Percentiles rank a stretch among this genome's conserved stretches.
These are phyloP conservation scores for Brachypodium distachyon DNA, from an alignment of 202 grass and related monocot species.

Conservation along the genomic window DNA sequence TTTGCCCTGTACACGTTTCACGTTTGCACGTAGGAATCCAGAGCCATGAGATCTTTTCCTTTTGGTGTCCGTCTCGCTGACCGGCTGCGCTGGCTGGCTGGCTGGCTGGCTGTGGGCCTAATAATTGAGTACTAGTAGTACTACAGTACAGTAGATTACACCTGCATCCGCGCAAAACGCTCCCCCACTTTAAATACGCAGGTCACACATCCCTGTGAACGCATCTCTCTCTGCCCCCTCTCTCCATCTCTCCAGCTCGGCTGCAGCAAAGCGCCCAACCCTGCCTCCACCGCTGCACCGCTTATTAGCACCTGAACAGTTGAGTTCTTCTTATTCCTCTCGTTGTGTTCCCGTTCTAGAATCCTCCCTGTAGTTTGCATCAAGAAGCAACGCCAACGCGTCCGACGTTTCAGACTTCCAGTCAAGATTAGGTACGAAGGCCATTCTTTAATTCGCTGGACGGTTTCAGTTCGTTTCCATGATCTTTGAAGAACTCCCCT, in stretches of 20 bases:
- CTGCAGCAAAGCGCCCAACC: not conserved
- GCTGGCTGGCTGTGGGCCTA: constrained; percentile 4
- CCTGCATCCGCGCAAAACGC: not conserved
- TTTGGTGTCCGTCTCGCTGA: constrained; percentile 21
- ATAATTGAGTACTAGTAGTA: constrained; percentile 35
- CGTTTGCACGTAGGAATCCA: not conserved
- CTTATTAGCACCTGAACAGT: constrained; percentile 10
- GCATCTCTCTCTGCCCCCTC: not conserved
- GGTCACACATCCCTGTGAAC: not conserved
- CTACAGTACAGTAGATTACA: constrained; percentile 1
- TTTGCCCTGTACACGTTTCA: not conserved
- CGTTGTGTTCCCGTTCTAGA: not conserved
- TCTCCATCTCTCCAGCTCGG: constrained; percentile 13
- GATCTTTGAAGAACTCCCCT: not conserved
- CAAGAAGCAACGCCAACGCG: not conserved
- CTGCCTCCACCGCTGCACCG: not conserved
- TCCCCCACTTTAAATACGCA: constrained; percentile 30
- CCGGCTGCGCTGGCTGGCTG: constrained; percentile 21
- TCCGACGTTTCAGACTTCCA: not conserved
- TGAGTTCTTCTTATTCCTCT: constrained; percentile 7
- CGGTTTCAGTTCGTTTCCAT: not conserved
- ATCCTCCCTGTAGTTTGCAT: not conserved
- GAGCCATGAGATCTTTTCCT: constrained; percentile 22
- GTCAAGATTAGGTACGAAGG: constrained; percentile 22
- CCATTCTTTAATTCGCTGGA: not conserved